phyloP scores from a whole-genome alignment of 75 land plant genomes.

The Adiantum capillusveneris region DNA sequence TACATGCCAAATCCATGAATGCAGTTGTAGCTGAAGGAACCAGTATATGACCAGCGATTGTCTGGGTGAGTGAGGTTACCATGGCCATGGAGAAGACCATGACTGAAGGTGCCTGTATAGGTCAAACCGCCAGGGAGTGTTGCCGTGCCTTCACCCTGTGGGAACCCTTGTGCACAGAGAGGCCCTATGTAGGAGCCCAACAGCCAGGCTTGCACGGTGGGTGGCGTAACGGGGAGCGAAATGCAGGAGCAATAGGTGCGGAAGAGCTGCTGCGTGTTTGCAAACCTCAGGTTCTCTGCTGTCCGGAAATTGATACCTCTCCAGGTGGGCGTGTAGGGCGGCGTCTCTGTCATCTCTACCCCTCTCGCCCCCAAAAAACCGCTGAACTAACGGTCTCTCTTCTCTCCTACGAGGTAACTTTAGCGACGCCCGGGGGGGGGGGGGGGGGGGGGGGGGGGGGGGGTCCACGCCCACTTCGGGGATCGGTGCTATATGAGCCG shows the following conservation, averaged over 20 bases:
- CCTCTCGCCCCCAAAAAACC: no score
- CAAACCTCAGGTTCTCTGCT: conserved; percentile 6
- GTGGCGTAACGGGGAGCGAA: background rate
- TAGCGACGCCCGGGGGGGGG: no score
- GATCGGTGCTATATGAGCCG: no score
- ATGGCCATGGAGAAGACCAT: conserved; percentile 3
- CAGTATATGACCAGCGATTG: conserved; percentile 1
- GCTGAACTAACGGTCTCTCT: no score
- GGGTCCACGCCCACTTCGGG: no score
- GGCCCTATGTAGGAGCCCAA: background rate
- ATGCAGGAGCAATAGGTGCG: background rate
- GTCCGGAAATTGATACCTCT: conserved; percentile 2
- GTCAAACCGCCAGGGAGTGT: background rate
- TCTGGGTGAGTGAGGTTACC: background rate
- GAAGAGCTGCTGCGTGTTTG: conserved; percentile 1
- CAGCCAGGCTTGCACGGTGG: background rate
- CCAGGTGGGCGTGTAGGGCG: background rate
- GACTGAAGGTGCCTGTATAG: background rate
- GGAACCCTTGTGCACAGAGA: background rate
- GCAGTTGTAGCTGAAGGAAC: conserved; percentile 6
- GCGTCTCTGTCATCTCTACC: background rate
- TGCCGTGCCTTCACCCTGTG: conserved; percentile 1
- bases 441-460: no score
- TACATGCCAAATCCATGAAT: conserved; percentile 3
- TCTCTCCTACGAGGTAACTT: no score